These are phyloP conservation scores for Ephemerocybe angulata DNA, from an alignment of 768 basidiomycete genomes.

Conservation along the genomic window DNA sequence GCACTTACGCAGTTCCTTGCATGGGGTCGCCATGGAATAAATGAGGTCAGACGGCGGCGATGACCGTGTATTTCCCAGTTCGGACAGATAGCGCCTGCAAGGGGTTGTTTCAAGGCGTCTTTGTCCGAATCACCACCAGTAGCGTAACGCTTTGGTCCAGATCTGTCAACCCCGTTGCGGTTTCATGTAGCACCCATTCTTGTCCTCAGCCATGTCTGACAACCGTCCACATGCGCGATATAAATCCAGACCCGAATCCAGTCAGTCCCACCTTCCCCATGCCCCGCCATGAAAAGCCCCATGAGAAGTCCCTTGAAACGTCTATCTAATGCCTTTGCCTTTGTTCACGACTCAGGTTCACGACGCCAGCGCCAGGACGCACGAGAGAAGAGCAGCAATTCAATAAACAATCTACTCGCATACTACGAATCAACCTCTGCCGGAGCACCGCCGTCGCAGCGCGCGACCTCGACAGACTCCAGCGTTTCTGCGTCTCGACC, in stretches of 20 bases:
- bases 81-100: too few species aligned
- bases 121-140: background rate
- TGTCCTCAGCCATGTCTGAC: background rate
- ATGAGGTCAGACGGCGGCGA: too few species aligned
- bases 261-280: background rate
- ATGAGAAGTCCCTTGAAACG: slow-evolving; percentile 24
- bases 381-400: background rate
- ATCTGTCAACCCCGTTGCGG: background rate
- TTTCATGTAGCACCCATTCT: background rate
- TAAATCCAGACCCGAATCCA: background rate
- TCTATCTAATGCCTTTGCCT: slow-evolving; percentile 26
- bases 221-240: background rate
- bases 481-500: background rate
- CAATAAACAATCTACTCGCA: background rate
- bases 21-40: too few species aligned
- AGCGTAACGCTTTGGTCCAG: background rate
- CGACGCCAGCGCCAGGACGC: slow-evolving; percentile 12
- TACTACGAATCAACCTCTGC: background rate
- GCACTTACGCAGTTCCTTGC: too few species aligned
- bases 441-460: slow-evolving; percentile 14
- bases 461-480: background rate
- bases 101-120: background rate
- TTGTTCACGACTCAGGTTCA: slow-evolving; percentile 21
- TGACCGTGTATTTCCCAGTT: too few species aligned
- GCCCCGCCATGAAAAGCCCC: slow-evolving; percentile 27